Percentiles rank a stretch among this genome's conserved stretches.
phyloP scores from a whole-genome alignment of 306 rosid species.

The Prunus mongolica region DNA sequence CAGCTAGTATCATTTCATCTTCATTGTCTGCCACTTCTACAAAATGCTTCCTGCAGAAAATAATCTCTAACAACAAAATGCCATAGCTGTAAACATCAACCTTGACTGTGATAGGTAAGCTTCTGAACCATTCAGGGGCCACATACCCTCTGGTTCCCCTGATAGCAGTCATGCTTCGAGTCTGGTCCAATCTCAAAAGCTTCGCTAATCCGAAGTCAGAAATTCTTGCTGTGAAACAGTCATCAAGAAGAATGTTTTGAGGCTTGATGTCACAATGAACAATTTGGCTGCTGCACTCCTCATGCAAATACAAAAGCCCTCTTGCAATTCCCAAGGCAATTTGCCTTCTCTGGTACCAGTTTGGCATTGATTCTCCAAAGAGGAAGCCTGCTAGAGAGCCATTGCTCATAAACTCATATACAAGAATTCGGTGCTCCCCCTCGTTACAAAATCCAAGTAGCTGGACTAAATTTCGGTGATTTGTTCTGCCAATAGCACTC shows the following conservation, averaged over 20 bases:
- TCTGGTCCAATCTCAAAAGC: slow-evolving; percentile 18
- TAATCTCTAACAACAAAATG: background rate
- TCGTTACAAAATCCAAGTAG: slow-evolving; percentile 23
- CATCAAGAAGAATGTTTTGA: slow-evolving; percentile 23
- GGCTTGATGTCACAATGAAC: slow-evolving; percentile 42
- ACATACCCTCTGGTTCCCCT: too few species aligned
- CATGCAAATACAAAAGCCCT: slow-evolving; percentile 32
- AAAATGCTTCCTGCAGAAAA: slow-evolving; percentile 5
- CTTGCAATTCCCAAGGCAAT: slow-evolving; percentile 19
- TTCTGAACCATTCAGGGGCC: background rate
- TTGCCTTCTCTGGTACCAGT: slow-evolving; percentile 14
- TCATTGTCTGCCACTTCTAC: background rate
- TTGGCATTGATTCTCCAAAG: slow-evolving; percentile 6
- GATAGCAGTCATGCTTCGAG: too few species aligned
- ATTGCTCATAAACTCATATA: slow-evolving; percentile 28
- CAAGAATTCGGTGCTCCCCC: slow-evolving; percentile 20
- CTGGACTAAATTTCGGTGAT: slow-evolving; percentile 27
- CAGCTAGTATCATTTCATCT: slow-evolving; percentile 14
- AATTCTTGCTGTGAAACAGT: background rate
- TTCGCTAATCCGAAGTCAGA: slow-evolving; percentile 29
- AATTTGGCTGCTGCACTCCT: slow-evolving; percentile 30
- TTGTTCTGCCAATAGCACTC: slow-evolving; percentile 26
- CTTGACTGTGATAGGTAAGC: background rate
- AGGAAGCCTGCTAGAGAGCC: slow-evolving; percentile 22
- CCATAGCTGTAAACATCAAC: slow-evolving; percentile 18